Evolutionary conservation across 345 rosid species (phyloP), one percentile per base, ranked within the genome.

Genomic region (Populus nigra): DNA sequence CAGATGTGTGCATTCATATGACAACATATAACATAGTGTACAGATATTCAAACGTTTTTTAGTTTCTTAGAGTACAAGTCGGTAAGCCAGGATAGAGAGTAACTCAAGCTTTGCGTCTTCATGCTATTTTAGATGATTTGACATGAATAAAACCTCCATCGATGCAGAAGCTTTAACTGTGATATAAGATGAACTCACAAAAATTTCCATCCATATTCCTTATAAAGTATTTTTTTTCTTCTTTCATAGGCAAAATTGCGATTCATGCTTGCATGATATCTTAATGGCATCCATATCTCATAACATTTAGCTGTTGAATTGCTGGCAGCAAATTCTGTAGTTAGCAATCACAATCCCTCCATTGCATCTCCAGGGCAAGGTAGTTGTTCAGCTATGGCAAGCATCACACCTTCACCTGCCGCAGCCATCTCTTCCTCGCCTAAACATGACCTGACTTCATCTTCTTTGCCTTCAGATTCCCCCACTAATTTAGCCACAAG

Each of bases 291-390:
- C 29, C 22, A 74, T 1, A 9, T 70, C 65, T 72, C 10, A 45
- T 13, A 53, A 68, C 22, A 38, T 18, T 75, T 49, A 31, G 49
- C 36, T 7, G 41, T 29, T 73, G 71, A 61, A 33, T 16, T 77
- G 43, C 47, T 73, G 75, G 27, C 83, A 76, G 83, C 1, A 38
- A 59, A 45, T 22, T 45, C 33, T 10, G 69, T 45, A 27, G 31
- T 35, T 39, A 57, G 49, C 10, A n/a, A 25, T 61, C 36, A 35
- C 17, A 55, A 31, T 67, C 27, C 57, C 10, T 41, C 50, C 8
- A 39, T 41, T 39, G 57, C 57, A 59, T 71, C 80, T 73, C 75
- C 84, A 61, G 80, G 73, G 45, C 75, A 73, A 39, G 80, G 59
- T 29, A 47, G 57, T 47, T 35, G 16, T 50, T 9, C 74, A 43